A percentile compares a stretch with the other conserved stretches of the same genome.
Evolutionary conservation across 2,329 filamentous ascomycete genomes (phyloP).

Genomic region (Colletotrichum costaricense): DNA sequence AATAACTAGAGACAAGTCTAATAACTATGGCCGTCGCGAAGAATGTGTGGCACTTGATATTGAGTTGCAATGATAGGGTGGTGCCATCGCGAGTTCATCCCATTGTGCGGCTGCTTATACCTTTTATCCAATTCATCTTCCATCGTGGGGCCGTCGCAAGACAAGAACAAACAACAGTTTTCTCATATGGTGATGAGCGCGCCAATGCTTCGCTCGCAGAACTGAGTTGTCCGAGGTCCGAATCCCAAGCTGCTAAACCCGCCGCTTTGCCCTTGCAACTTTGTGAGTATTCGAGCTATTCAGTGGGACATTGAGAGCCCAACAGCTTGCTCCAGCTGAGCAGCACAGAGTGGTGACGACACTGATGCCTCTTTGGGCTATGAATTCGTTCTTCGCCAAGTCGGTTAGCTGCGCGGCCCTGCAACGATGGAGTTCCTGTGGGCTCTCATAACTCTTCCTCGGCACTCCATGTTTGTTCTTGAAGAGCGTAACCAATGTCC

Average conservation of each 20-base stretch:
- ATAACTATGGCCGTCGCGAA: background rate
- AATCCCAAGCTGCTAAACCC: background rate
- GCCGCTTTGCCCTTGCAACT: background rate
- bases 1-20: slow-evolving; percentile 20
- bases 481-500: background rate
- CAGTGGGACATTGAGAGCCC: background rate
- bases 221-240: slow-evolving; percentile 34
- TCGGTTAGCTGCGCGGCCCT: slow-evolving; percentile 18
- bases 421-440: slow-evolving; percentile 8
- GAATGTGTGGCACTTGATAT: background rate
- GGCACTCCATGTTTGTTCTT: too few relatives aligned
- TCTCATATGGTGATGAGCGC: slow-evolving; percentile 25
- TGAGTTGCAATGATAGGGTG: too few relatives aligned
- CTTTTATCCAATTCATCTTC: slow-evolving; percentile 10
- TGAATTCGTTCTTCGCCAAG: slow-evolving; percentile 28
- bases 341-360: slow-evolving; percentile 30
- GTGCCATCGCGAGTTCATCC: background rate
- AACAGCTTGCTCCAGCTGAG: background rate
- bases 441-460: background rate
- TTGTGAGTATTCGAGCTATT: background rate
- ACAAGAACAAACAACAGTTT: background rate
- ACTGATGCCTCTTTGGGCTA: slow-evolving; percentile 29
- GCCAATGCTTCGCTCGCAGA: slow-evolving; percentile 34
- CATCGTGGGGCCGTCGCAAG: slow-evolving; percentile 2
- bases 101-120: background rate